Evolutionary conservation across 2,329 filamentous ascomycete species (phyloP), one percentile per base, ranked within the genome.

Genomic region (Hymenoscyphus albidus): DNA sequence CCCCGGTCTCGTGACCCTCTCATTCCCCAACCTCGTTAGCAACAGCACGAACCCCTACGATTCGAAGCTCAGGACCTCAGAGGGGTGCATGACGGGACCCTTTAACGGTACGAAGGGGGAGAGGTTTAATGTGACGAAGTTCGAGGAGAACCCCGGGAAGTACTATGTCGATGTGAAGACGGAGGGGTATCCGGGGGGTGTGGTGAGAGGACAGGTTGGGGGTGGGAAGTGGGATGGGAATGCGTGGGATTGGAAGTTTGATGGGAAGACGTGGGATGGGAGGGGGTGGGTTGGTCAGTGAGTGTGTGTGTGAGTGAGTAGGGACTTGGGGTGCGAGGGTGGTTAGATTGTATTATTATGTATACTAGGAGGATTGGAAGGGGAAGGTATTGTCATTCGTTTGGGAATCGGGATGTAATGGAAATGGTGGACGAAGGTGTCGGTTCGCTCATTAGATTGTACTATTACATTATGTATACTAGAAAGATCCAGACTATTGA

Each of bases 131-230:
- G 76, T 84, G 44, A 67, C 66, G 44, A 74, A 78, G 74, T 82
- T 84, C 64, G 80, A 83, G 72, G 77, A 71, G 2, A 80, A 83
- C 68, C 80, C 81, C 0, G 71, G 68, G 1, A 77, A 70, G 3
- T 83, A 83, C 77, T 83, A 82, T 72, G 76, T 79, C 22, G 82
- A 84, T 72, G 73, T 76, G 9, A 81, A 83, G 69, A 80, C 80
- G 7, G 74, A 66, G 18, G 63, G 76, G 16, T 80, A 78, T 59
- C 69, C 77, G 1, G 73, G 78, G 44, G 82, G 81, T 59, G 81
- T 80, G 59, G 79, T 82, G 16, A 74, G 81, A 62, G 81, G 80
- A 12, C 81, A 83, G 70, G 63, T 81, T 62, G 75, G 22, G 13
- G 48, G 48, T 48, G 42, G n/a, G 18, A 18, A 22, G 16, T 48